Conservation (phyloP, 345 rosid genomes). For the Hibiscus syriacus region DNA sequence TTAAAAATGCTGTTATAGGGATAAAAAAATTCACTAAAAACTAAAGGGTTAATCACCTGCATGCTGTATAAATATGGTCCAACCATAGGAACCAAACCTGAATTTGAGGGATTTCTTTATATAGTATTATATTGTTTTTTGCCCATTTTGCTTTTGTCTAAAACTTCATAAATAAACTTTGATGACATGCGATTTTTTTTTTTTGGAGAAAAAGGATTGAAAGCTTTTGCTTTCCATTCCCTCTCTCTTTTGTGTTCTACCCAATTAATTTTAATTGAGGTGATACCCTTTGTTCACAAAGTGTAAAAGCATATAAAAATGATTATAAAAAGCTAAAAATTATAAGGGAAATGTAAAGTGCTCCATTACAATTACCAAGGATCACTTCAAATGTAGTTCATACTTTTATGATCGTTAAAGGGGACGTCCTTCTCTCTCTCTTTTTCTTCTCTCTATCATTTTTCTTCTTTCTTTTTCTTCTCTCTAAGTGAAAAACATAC, state of each 20-base stretch:
- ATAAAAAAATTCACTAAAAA: too few relatives aligned
- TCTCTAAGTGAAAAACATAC: constrained; percentile 17
- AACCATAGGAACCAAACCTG: too few relatives aligned
- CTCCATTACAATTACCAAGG: constrained; percentile 46
- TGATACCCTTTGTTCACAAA: constrained; percentile 10
- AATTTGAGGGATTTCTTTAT: neutral
- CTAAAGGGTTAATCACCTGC: too few relatives aligned
- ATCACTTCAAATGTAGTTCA: constrained; percentile 23
- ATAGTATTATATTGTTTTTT: too few relatives aligned
- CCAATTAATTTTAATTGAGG: neutral
- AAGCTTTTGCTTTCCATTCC: neutral
- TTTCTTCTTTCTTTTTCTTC: neutral
- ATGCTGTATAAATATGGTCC: too few relatives aligned
- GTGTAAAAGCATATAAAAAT: constrained; percentile 26
- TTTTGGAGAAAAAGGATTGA: neutral
- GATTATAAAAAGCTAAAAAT: constrained; percentile 11
- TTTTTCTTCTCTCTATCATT: constrained; percentile 4
- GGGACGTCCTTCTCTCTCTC: constrained; percentile 21
- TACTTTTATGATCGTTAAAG: constrained; percentile 27
- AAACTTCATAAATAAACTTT: neutral
- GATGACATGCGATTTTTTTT: neutral
- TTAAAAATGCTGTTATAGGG: too few relatives aligned
- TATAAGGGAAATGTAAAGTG: constrained; percentile 27
- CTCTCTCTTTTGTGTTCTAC: neutral
- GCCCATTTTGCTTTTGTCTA: neutral